phyloP scores from a whole-genome alignment of 768 basidiomycete species.

The Leccinum boreale region DNA sequence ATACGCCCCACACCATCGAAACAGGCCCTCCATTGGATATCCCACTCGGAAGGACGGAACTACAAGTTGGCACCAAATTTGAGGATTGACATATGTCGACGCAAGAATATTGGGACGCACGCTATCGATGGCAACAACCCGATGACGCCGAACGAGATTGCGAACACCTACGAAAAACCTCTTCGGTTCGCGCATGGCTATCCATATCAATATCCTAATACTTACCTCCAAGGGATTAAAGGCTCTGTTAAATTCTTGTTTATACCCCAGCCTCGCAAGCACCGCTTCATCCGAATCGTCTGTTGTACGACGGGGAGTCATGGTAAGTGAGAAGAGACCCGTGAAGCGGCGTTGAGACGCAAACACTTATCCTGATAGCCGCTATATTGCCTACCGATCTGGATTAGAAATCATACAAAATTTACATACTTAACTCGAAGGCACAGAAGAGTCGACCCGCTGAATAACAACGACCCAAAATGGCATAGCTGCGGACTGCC shows the following conservation, averaged over 20 bases:
- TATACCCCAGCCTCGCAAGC: slow-evolving; percentile 30
- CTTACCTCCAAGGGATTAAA: slow-evolving; percentile 29
- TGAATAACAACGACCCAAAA: no score
- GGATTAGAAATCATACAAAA: no score
- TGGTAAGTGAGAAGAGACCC: not conserved
- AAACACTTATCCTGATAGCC: not conserved
- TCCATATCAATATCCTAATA: not conserved
- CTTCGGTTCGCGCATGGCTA: no score
- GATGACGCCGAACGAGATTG: slow-evolving; percentile 66
- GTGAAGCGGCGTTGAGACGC: not conserved
- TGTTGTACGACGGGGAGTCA: not conserved
- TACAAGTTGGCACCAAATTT: slow-evolving; percentile 8
- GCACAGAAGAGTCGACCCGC: no score
- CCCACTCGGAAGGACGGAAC: slow-evolving; percentile 42
- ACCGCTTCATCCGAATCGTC: slow-evolving; percentile 25
- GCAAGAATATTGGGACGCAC: slow-evolving; percentile 29
- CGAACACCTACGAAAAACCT: slow-evolving; percentile 50
- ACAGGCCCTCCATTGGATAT: slow-evolving; percentile 47
- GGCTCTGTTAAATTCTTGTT: slow-evolving; percentile 33
- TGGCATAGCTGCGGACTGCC: no score
- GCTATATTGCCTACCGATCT: not conserved
- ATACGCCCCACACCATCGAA: slow-evolving; percentile 43
- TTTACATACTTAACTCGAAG: no score
- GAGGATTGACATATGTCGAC: not conserved
- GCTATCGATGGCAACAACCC: slow-evolving; percentile 64